Conservation (phyloP, 2,329 filamentous ascomycete genomes). For the Colletotrichum cuscutae region DNA sequence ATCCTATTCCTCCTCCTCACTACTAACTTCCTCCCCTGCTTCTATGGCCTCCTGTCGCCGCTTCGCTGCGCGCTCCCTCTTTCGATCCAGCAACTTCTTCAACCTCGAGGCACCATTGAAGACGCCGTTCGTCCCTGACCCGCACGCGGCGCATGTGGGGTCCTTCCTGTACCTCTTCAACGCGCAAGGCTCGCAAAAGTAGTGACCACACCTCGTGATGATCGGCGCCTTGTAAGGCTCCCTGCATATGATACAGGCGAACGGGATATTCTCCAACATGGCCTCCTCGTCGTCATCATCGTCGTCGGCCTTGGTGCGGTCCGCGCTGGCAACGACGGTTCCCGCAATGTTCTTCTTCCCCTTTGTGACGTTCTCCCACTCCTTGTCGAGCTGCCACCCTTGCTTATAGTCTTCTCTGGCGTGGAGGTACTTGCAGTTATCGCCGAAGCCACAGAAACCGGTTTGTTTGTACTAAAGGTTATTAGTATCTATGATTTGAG, state of each 20-base stretch:
- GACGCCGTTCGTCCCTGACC: constrained; percentile 84
- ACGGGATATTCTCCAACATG: constrained; percentile 85
- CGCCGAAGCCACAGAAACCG: constrained; percentile 70
- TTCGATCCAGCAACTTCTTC: constrained; percentile 81
- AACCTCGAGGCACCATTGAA: constrained; percentile 90
- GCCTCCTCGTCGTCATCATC: constrained; percentile 71
- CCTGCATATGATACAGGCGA: constrained; percentile 89
- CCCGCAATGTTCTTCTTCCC: constrained; percentile 72
- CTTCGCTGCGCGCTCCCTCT: constrained; percentile 69
- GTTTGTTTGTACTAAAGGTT: constrained; percentile 50
- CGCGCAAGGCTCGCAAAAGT: constrained; percentile 94
- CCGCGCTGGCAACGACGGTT: constrained; percentile 70
- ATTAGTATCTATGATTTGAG: no score
- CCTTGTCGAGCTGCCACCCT: constrained; percentile 93
- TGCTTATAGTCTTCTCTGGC: constrained; percentile 83
- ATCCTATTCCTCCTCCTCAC: constrained; percentile 48
- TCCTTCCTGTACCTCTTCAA: constrained; percentile 87
- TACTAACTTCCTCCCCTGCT: constrained; percentile 60
- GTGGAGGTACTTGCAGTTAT: constrained; percentile 85
- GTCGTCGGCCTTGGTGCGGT: constrained; percentile 51
- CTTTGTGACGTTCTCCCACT: constrained; percentile 90
- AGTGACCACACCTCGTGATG: constrained; percentile 91
- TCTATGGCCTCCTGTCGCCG: constrained; percentile 64
- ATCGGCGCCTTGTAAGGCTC: constrained; percentile 82
- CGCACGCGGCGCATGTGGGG: constrained; percentile 87